Percentiles rank a stretch among this genome's conserved stretches.
These are phyloP conservation scores for Macrophomina pseudophaseolina DNA, from an alignment of 2,329 filamentous ascomycete species.

Conservation along the genomic window DNA sequence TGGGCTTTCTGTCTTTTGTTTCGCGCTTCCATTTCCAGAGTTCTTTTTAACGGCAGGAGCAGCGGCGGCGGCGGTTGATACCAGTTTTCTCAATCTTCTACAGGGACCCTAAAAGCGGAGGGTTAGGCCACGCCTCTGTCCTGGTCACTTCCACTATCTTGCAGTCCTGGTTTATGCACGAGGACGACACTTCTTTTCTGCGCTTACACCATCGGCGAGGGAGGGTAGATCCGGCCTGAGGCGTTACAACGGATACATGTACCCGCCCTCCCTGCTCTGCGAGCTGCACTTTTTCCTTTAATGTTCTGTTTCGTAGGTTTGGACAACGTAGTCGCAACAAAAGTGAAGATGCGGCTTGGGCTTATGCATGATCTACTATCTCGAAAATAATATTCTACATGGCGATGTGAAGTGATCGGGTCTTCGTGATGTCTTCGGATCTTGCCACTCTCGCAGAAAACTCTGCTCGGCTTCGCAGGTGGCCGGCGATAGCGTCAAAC, in stretches of 20 bases:
- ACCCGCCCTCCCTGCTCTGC: conserved; percentile 7
- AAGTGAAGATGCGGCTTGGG: conserved; percentile 23
- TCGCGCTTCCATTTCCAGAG: conserved; percentile 20
- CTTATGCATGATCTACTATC: conserved; percentile 24
- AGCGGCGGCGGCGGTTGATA: conserved; percentile 26
- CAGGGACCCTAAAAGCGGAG: conserved; percentile 21
- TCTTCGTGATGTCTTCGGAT: not conserved
- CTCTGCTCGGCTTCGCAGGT: not conserved
- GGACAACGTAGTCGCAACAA: conserved; percentile 25
- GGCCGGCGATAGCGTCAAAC: conserved; percentile 12
- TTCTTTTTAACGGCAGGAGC: conserved; percentile 20
- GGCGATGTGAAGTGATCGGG: not conserved
- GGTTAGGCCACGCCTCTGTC: conserved; percentile 25
- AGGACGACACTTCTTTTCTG: conserved; percentile 24
- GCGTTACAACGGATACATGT: conserved; percentile 20
- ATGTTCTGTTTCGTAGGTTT: conserved; percentile 25
- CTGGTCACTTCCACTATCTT: conserved; percentile 23
- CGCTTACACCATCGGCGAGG: conserved; percentile 20
- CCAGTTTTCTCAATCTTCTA: conserved; percentile 24
- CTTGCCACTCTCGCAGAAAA: not conserved
- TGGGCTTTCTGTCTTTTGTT: conserved; percentile 14
- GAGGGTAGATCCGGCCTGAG: conserved; percentile 21
- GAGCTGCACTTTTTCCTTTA: conserved; percentile 25
- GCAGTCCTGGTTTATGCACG: conserved; percentile 25
- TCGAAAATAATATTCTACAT: conserved; percentile 21